These are phyloP conservation scores for Stagonosporopsis rhizophila DNA, from an alignment of 2,329 filamentous ascomycete species.

Conservation along the genomic window DNA sequence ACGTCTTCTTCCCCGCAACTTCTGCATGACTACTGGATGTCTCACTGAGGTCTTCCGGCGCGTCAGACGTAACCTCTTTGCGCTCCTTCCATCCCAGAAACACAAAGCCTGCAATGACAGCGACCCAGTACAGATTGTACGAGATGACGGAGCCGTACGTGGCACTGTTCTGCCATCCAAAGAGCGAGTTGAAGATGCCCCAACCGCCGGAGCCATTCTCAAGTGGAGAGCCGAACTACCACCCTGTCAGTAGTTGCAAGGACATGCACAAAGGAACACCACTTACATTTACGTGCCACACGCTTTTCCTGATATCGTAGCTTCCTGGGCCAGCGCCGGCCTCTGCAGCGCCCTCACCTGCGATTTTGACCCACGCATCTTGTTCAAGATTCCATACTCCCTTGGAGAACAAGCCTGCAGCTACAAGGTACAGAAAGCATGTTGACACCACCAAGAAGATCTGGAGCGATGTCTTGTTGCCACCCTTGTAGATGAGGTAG, in stretches of 20 bases:
- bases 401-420: conserved; percentile 80
- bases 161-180: conserved; percentile 88
- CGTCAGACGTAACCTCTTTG: conserved; percentile 34
- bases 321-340: conserved; percentile 73
- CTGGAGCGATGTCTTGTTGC: conserved; percentile 71
- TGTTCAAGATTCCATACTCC: conserved; percentile 77
- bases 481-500: conserved; percentile 77
- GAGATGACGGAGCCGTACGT: conserved; percentile 87
- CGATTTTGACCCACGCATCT: conserved; percentile 69
- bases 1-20: conserved; percentile 25
- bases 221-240: conserved; percentile 76
- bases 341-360: conserved; percentile 69
- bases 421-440: conserved; percentile 83
- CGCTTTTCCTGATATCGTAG: conserved; percentile 78
- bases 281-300: conserved; percentile 83
- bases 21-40: conserved; percentile 26
- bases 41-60: conserved; percentile 14
- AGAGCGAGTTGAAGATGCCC: conserved; percentile 85
- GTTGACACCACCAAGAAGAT: conserved; percentile 83
- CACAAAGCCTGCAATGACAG: conserved; percentile 70
- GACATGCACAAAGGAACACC: background rate
- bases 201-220: conserved; percentile 78
- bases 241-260: conserved; percentile 7
- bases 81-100: conserved; percentile 72
- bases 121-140: conserved; percentile 88